phyloP scores from a whole-genome alignment of 78 protist species.

The Fonticula alba region DNA sequence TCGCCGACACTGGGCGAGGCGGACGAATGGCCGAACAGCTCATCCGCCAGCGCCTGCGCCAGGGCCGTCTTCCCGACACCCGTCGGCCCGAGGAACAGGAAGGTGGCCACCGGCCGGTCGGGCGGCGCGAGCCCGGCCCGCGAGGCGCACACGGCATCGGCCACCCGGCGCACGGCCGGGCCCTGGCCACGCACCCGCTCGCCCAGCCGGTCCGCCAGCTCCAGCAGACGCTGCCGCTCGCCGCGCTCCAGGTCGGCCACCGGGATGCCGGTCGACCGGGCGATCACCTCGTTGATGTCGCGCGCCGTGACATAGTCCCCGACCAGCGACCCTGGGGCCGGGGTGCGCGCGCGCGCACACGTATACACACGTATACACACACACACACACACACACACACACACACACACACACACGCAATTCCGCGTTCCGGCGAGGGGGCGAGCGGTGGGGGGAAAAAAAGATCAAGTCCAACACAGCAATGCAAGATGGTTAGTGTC shows the following conservation, averaged over 20 bases:
- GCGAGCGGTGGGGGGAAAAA: too few relatives aligned
- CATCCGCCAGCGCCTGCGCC: slow-evolving; percentile 61
- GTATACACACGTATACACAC: too few relatives aligned
- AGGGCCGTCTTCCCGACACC: slow-evolving; percentile 91
- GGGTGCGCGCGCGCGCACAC: too few relatives aligned
- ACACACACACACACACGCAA: too few relatives aligned
- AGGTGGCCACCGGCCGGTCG: slow-evolving; percentile 70
- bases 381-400: too few relatives aligned
- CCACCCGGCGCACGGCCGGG: slow-evolving; percentile 78
- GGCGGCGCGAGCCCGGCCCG: slow-evolving; percentile 73
- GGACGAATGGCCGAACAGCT: slow-evolving; percentile 72
- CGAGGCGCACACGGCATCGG: slow-evolving; percentile 74
- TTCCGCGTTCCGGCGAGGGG: too few relatives aligned
- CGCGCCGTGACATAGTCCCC: slow-evolving; percentile 39
- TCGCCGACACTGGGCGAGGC: too few relatives aligned
- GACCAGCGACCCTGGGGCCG: slow-evolving; percentile 15
- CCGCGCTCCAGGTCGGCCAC: slow-evolving; percentile 15
- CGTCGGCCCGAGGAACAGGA: slow-evolving; percentile 48
- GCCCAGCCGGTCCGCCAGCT: slow-evolving; percentile 45
- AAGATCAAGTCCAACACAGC: too few relatives aligned
- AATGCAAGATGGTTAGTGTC: too few relatives aligned
- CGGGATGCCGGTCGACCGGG: slow-evolving; percentile 94
- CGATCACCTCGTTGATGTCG: slow-evolving; percentile 49
- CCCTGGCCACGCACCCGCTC: slow-evolving; percentile 87
- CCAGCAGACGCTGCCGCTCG: slow-evolving; percentile 27